Base-by-base conservation (phyloP, 768 basidiomycete genomes). In the Hygrophorus pudorinus region DNA sequence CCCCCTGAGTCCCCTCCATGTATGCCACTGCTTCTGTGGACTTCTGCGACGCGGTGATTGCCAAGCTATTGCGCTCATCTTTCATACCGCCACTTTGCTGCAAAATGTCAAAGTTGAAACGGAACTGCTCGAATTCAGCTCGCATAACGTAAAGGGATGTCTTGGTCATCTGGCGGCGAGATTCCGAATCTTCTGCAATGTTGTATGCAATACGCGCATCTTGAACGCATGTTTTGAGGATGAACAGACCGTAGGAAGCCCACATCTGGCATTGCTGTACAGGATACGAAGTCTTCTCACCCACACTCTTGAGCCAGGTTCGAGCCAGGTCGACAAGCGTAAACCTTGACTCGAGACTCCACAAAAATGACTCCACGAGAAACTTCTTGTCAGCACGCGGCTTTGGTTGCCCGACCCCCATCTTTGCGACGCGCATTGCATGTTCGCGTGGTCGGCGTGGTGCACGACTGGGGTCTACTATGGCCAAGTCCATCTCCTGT, bases 351-450 rank as follows among this genome's bases (percentile, higher is more conserved):
- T 75, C 59, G 31, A 85, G 55, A 5, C 73, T 72, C 9, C 60
- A 50, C 70, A 73, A 76, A 42, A 79, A 65, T 0, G 78, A 79
- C 54, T 83, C 81, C 6, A 81, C 74, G 10, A 70, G 50, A 59
- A 76, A 79, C 30, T 78, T 67, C 34, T 66, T 65, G 56, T 82
- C 79, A 0, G 77, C 78, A 5, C 67, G 68, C 5, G 78, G 81
- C 35, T 67, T 70, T 0, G 72, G 66, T 51, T 75, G 74, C 0
- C 80, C 81, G 14, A 83, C 67, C 38, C 71, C 61, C 35, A 67
- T 57, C 48, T 58, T 69, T 0, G 79, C 76, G 33, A 70, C 57
- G 16, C 67, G 65, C 66, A 81, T 67, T 1, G 78, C 77, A 45
- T 70, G 53, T 41, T 70, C 65, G 47, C 68, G 52, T 0, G 73